Conservation (phyloP, 139 green algal species). For the Klebsormidium nitens region DNA sequence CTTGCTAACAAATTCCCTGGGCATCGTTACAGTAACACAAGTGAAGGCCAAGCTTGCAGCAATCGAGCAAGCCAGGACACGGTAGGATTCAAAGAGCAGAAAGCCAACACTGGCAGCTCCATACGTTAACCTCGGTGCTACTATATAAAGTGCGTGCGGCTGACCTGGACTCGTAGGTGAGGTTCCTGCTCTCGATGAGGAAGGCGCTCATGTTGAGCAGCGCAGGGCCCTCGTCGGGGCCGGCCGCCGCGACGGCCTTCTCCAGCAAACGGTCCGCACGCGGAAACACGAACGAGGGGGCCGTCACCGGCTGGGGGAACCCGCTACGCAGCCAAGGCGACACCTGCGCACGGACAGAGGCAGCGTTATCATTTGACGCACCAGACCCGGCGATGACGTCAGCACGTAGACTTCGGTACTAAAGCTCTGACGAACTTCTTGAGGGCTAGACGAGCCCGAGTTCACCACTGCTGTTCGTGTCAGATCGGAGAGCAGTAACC, state of each 20-base stretch:
- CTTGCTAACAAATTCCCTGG: not conserved
- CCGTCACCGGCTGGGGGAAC: not conserved
- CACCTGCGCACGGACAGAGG: not conserved
- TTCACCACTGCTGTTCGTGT: not conserved
- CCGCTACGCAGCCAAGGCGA: not conserved
- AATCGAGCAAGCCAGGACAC: not conserved
- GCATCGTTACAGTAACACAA: not conserved
- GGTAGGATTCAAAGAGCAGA: not conserved
- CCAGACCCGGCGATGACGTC: not conserved
- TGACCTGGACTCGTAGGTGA: not conserved
- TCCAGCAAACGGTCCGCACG: not conserved
- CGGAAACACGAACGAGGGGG: not conserved
- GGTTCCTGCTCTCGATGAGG: not conserved
- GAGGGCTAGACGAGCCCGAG: no score
- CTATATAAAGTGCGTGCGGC: not conserved
- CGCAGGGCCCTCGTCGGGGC: not conserved
- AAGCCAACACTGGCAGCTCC: not conserved
- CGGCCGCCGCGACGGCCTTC: not conserved
- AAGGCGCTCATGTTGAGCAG: constrained; percentile 6
- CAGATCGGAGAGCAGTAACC: not conserved
- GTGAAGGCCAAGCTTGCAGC: not conserved
- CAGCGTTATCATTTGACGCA: not conserved
- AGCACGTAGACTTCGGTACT: not conserved
- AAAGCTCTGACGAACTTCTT: no score
- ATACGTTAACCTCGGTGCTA: not conserved